phyloP scores from a whole-genome alignment of 2,329 filamentous ascomycete genomes.

The Coniochaeta ligniaria region DNA sequence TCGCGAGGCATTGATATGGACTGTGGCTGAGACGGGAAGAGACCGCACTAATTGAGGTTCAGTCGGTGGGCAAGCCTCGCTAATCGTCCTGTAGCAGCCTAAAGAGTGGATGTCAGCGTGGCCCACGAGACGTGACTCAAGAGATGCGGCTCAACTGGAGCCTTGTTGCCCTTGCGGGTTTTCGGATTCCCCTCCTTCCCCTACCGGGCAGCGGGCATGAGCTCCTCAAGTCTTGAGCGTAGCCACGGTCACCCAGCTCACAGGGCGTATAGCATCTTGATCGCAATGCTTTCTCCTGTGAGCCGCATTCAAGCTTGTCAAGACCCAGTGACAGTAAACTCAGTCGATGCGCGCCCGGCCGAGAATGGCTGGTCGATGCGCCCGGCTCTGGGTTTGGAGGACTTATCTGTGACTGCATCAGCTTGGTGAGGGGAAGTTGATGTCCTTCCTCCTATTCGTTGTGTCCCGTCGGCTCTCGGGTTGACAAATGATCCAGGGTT shows the following conservation, averaged over 20 bases:
- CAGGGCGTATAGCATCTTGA: not conserved
- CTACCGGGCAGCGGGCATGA: not conserved
- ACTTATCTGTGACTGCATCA: not conserved
- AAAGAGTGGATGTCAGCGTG: not conserved
- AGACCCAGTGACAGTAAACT: not conserved
- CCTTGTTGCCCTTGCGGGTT: not conserved
- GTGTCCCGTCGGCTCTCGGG: not conserved
- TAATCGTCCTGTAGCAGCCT: not conserved
- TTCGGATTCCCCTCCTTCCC: not conserved
- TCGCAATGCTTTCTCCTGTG: not conserved
- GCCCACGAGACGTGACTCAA: not conserved
- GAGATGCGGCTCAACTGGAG: not conserved
- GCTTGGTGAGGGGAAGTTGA: not conserved
- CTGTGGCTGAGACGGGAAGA: not conserved
- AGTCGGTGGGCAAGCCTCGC: not conserved
- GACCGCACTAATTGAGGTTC: not conserved
- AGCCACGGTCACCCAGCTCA: not conserved
- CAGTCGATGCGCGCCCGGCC: not conserved
- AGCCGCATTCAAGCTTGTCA: not conserved
- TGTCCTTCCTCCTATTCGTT: not conserved
- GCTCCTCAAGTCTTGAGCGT: not conserved
- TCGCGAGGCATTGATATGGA: not conserved
- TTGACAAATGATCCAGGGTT: not conserved
- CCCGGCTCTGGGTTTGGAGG: not conserved
- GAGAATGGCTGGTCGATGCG: not conserved